Evolutionary conservation across 31 red algal genomes (phyloP).

Genomic region (Endocladia muricata): DNA sequence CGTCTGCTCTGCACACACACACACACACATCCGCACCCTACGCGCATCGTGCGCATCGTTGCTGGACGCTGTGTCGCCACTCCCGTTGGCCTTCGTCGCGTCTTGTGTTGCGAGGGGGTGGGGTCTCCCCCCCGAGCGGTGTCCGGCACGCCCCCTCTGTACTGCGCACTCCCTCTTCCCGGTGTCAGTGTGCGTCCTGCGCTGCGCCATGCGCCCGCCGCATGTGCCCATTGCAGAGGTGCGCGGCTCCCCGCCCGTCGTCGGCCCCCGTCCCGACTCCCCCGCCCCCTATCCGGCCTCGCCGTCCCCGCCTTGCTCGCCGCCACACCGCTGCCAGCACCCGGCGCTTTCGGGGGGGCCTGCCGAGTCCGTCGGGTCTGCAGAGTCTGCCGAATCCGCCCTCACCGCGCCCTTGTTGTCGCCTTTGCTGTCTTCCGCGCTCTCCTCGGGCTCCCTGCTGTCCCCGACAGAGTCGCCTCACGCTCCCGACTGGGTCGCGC

Average conservation of each 20-base stretch:
- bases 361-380: no score
- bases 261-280: background rate
- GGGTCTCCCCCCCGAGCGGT: background rate
- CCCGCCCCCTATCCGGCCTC: background rate
- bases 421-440: no score
- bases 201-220: background rate
- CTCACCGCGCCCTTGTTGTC: background rate
- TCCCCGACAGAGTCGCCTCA: no score
- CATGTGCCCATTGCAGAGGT: slow-evolving; percentile 3
- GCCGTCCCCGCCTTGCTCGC: background rate
- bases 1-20: no score
- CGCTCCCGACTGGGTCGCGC: no score
- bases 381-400: background rate
- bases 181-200: background rate
- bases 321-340: no score
- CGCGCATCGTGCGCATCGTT: background rate
- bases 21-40: background rate
- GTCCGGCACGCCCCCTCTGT: background rate
- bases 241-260: slow-evolving; percentile 11
- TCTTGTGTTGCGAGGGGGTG: no score
- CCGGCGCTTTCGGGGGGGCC: no score
- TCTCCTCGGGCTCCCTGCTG: no score
- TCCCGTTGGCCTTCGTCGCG: no score
- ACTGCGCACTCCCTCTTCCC: background rate
- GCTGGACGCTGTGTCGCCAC: slow-evolving; percentile 12